Conservation (phyloP, 78 protist genomes). For the Dictyostelium firmibasis region DNA sequence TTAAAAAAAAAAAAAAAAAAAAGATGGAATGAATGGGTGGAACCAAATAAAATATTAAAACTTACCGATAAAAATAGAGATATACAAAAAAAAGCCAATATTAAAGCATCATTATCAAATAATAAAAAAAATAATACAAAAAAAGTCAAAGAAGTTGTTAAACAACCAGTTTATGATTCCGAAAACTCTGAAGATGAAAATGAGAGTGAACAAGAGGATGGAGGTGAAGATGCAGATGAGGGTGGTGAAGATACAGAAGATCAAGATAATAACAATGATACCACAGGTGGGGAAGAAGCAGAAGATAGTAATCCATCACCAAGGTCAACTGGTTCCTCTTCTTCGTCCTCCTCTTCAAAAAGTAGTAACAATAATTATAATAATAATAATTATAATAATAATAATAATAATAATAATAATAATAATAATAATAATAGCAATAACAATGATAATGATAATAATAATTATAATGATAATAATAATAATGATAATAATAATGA, state of each 20-base stretch:
- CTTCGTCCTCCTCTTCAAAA: not conserved
- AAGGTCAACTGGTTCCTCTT: not conserved
- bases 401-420: too few species aligned
- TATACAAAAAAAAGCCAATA: not conserved
- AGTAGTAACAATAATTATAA: not conserved
- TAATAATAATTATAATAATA: too few species aligned
- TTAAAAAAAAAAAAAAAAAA: not conserved
- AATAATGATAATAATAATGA: too few species aligned
- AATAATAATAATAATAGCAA: too few species aligned
- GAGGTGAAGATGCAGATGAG: not conserved
- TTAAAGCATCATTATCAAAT: not conserved
- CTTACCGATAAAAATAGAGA: conserved; percentile 20
- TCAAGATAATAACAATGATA: too few species aligned
- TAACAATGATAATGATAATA: too few species aligned
- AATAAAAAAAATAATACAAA: not conserved
- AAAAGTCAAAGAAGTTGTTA: not conserved
- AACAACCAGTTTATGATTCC: not conserved
- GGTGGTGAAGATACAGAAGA: not conserved
- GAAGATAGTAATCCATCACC: not conserved
- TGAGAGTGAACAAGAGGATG: not conserved
- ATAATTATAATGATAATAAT: too few species aligned
- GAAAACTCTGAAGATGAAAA: not conserved
- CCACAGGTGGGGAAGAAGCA: not conserved
- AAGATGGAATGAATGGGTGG: conserved; percentile 59
- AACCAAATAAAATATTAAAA: conserved; percentile 10